Evolutionary conservation across 2,329 filamentous ascomycete species (phyloP).

Genomic region (Cordyceps cateniannulata): DNA sequence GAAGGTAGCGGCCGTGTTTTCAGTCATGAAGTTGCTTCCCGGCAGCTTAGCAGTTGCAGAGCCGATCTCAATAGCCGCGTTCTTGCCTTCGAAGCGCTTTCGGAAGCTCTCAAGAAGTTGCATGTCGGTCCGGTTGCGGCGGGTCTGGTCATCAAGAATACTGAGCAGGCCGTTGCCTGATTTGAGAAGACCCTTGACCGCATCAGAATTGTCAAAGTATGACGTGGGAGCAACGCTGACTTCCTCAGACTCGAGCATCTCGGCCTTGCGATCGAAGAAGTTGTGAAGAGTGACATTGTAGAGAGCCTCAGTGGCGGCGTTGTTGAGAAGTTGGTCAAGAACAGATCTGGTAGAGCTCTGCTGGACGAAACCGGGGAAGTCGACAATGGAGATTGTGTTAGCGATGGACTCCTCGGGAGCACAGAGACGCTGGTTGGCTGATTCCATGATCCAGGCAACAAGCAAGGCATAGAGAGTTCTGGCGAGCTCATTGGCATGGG

Average conservation of each 20-base stretch:
- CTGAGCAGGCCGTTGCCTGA: constrained; percentile 86
- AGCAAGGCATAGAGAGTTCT: constrained; percentile 89
- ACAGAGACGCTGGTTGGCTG: constrained; percentile 82
- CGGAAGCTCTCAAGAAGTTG: constrained; percentile 86
- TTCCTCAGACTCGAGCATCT: constrained; percentile 90
- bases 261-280: constrained; percentile 92
- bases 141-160: constrained; percentile 93
- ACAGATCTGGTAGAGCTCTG: constrained; percentile 75
- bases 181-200: constrained; percentile 86
- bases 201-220: constrained; percentile 97
- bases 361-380: constrained; percentile 93
- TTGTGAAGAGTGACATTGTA: constrained; percentile 92
- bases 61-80: constrained; percentile 77
- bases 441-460: constrained; percentile 90
- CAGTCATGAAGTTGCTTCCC: constrained; percentile 83
- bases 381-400: constrained; percentile 91
- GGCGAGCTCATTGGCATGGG: constrained; percentile 89
- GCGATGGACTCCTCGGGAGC: constrained; percentile 80
- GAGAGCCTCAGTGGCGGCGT: constrained; percentile 83
- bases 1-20: constrained; percentile 74
- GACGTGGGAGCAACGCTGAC: constrained; percentile 84
- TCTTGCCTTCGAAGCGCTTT: constrained; percentile 92
- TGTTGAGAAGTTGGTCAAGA: constrained; percentile 89
- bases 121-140: constrained; percentile 78
- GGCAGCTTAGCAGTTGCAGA: constrained; percentile 69